phyloP scores from a whole-genome alignment of 176 grass and related monocot genomes.

The Pharus latifolius region DNA sequence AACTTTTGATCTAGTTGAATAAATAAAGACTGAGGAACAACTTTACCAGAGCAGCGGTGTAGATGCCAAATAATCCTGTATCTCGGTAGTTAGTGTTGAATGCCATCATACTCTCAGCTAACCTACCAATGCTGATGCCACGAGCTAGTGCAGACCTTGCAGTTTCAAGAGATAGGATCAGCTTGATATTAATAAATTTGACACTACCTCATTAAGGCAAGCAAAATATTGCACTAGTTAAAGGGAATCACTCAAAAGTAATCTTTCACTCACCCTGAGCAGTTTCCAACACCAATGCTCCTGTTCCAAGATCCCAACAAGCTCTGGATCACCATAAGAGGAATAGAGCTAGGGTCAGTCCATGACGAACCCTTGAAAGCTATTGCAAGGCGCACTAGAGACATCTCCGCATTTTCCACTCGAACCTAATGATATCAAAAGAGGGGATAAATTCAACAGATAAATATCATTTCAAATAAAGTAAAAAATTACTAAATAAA shows the following conservation, averaged over 20 bases:
- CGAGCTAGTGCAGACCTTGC: constrained; percentile 78
- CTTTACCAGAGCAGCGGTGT: constrained; percentile 53
- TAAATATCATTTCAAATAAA: constrained; percentile 18
- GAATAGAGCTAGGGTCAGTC: constrained; percentile 77
- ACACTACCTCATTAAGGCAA: background rate
- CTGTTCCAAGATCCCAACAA: constrained; percentile 85
- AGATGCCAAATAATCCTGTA: constrained; percentile 89
- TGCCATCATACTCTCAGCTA: constrained; percentile 82
- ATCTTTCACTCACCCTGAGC: constrained; percentile 61
- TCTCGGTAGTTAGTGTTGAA: constrained; percentile 97
- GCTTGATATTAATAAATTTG: constrained; percentile 1
- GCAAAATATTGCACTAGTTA: background rate
- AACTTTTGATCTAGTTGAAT: background rate
- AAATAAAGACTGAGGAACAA: constrained; percentile 14
- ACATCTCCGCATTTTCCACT: constrained; percentile 40
- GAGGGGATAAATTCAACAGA: background rate
- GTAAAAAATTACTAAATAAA: background rate
- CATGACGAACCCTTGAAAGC: constrained; percentile 86
- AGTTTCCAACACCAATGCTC: constrained; percentile 54
- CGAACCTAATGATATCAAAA: constrained; percentile 47
- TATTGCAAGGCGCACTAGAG: constrained; percentile 68
- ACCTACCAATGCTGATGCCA: constrained; percentile 57
- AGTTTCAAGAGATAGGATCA: constrained; percentile 25
- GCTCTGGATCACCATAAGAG: constrained; percentile 94
- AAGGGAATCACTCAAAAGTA: background rate